Conservation (phyloP, 192 early-diverging fungal species). For the Coemansia sp. region DNA sequence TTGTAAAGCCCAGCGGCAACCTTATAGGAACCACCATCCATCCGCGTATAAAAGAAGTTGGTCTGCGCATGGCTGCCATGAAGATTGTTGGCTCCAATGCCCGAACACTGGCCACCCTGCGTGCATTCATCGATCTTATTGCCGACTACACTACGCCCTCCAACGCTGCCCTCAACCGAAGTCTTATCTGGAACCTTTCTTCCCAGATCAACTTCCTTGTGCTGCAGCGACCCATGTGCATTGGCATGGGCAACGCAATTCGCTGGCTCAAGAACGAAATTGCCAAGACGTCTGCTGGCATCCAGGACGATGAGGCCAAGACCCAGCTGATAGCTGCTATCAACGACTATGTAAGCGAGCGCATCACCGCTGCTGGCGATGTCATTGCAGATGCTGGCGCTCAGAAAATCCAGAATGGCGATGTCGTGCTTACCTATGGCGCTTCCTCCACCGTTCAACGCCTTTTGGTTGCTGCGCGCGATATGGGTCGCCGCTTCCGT, state of each 20-base stretch:
- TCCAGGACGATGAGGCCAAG: slow-evolving; percentile 85
- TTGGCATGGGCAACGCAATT: slow-evolving; percentile 92
- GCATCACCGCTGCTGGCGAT: slow-evolving; percentile 80
- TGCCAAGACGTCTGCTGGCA: slow-evolving; percentile 68
- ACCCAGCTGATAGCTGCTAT: slow-evolving; percentile 69
- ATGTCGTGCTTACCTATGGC: slow-evolving; percentile 89
- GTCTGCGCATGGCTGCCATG: slow-evolving; percentile 82
- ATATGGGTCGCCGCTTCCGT: slow-evolving; percentile 73
- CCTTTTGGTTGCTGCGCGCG: slow-evolving; percentile 75
- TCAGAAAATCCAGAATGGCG: slow-evolving; percentile 88
- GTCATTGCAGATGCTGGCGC: slow-evolving; percentile 78
- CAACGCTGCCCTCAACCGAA: slow-evolving; percentile 72
- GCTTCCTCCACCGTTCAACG: slow-evolving; percentile 88
- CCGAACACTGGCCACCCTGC: slow-evolving; percentile 84
- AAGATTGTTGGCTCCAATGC: slow-evolving; percentile 91
- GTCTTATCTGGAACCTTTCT: slow-evolving; percentile 79
- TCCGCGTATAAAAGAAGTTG: slow-evolving; percentile 82
- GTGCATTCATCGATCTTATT: slow-evolving; percentile 85
- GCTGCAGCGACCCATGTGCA: slow-evolving; percentile 81
- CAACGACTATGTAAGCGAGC: slow-evolving; percentile 86
- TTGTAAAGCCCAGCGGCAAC: slow-evolving; percentile 29
- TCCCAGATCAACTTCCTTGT: slow-evolving; percentile 90
- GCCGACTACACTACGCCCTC: slow-evolving; percentile 88
- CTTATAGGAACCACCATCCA: slow-evolving; percentile 61
- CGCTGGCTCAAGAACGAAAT: slow-evolving; percentile 88